Evolutionary conservation across 2,329 filamentous ascomycete species (phyloP).

Genomic region (Diplodia intermedia): DNA sequence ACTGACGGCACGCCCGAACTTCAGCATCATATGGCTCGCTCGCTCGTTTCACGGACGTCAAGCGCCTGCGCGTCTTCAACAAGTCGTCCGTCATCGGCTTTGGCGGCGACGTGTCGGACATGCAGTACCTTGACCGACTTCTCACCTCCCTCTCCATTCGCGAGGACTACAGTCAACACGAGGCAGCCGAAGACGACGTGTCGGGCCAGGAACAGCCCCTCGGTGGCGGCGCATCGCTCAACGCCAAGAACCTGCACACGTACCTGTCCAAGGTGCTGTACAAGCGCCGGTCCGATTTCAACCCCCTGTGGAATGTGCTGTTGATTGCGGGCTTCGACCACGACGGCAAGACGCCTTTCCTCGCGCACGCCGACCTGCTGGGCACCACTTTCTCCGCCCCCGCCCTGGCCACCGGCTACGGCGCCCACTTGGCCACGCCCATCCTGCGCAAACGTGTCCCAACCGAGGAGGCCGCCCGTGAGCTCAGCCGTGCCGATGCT

Average conservation of each 20-base stretch:
- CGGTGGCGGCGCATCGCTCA: conserved; percentile 61
- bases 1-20: background rate
- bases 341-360: conserved; percentile 79
- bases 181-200: conserved; percentile 47
- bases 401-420: conserved; percentile 90
- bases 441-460: conserved; percentile 84
- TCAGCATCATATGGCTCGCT: conserved; percentile 94
- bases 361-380: conserved; percentile 88
- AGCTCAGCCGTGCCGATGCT: conserved; percentile 78
- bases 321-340: conserved; percentile 85
- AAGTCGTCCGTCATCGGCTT: conserved; percentile 86
- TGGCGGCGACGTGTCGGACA: conserved; percentile 96
- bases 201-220: conserved; percentile 41
- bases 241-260: conserved; percentile 93
- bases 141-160: conserved; percentile 84
- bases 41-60: conserved; percentile 94
- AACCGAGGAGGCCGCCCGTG: conserved; percentile 77
- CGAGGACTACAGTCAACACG: conserved; percentile 74
- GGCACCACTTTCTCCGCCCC: conserved; percentile 91
- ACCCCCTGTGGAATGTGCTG: conserved; percentile 96
- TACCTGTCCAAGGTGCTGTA: conserved; percentile 97
- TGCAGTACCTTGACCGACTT: conserved; percentile 97
- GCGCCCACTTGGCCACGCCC: conserved; percentile 89
- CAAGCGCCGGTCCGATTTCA: conserved; percentile 91
- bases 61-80: conserved; percentile 91